Percentiles rank a stretch among this genome's conserved stretches.
Evolutionary conservation across 306 rosid species (phyloP).

Genomic region (Quercus aquifolioides): DNA sequence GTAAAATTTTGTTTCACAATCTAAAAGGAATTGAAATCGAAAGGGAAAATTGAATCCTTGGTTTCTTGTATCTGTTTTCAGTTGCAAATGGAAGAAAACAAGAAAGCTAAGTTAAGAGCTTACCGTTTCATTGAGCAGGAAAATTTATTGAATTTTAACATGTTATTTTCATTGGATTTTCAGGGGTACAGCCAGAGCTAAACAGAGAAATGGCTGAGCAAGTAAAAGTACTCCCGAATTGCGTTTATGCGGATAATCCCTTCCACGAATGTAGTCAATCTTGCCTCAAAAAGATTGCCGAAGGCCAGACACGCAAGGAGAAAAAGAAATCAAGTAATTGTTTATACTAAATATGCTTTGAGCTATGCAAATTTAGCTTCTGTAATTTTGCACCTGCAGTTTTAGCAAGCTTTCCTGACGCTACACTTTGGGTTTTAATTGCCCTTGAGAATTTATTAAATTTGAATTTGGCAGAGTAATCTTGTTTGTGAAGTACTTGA

Average conservation of each 20-base stretch:
- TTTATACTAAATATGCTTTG: slow-evolving; percentile 1
- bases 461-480: neutral
- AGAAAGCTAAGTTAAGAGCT: neutral
- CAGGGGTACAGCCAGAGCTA: slow-evolving; percentile 15
- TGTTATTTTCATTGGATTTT: slow-evolving; percentile 3
- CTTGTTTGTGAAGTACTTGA: neutral
- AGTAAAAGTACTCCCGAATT: slow-evolving; percentile 51
- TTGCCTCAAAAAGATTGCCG: slow-evolving; percentile 63
- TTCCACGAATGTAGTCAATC: slow-evolving; percentile 80
- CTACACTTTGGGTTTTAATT: neutral
- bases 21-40: neutral
- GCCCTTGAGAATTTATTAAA: neutral
- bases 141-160: neutral
- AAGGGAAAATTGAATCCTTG: neutral
- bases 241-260: slow-evolving; percentile 70
- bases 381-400: neutral
- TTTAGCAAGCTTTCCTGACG: slow-evolving; percentile 2
- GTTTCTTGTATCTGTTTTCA: neutral
- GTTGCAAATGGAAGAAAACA: neutral
- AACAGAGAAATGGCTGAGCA: slow-evolving; percentile 55
- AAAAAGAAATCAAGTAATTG: slow-evolving; percentile 55
- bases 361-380: neutral
- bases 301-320: slow-evolving; percentile 47
- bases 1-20: neutral
- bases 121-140: neutral